These are phyloP conservation scores for Paxillus rubicundulus DNA, from an alignment of 768 basidiomycete genomes.

Conservation along the genomic window DNA sequence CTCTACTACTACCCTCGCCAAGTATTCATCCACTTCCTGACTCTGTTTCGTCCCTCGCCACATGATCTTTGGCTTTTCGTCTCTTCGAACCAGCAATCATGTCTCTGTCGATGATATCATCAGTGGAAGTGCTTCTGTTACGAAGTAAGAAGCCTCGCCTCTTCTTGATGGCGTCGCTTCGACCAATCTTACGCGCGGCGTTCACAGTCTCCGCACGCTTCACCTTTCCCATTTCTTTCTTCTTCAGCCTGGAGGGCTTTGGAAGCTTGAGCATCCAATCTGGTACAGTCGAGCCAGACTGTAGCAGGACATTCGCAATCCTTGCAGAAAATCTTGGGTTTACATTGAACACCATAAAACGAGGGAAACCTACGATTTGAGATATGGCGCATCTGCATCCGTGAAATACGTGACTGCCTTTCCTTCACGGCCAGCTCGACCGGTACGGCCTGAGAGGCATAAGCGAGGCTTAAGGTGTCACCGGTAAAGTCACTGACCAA, in stretches of 20 bases:
- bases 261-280: conserved; percentile 96
- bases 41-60: not conserved
- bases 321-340: conserved; percentile 37
- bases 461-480: not conserved
- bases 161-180: conserved; percentile 69
- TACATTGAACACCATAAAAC: not conserved
- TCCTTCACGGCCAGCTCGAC: conserved; percentile 88
- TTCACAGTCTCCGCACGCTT: conserved; percentile 78
- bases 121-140: not conserved
- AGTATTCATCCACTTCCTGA: conserved; percentile 3
- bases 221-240: conserved; percentile 78
- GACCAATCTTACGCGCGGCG: conserved; percentile 63
- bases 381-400: conserved; percentile 84
- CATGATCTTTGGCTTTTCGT: conserved; percentile 43
- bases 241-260: conserved; percentile 88
- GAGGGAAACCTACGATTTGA: conserved; percentile 70
- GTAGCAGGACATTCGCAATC: conserved; percentile 92
- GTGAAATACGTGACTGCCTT: conserved; percentile 97
- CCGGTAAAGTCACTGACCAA: conserved; percentile 51
- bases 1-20: not conserved
- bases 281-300: conserved; percentile 88
- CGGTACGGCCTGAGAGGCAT: conserved; percentile 72
- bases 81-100: conserved; percentile 77
- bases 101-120: conserved; percentile 45
- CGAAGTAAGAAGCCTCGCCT: conserved; percentile 41